A percentile compares a stretch with the other conserved stretches of the same genome.
These are phyloP conservation scores for Rhizopogon roseolus DNA, from an alignment of 768 basidiomycete species.

Conservation along the genomic window DNA sequence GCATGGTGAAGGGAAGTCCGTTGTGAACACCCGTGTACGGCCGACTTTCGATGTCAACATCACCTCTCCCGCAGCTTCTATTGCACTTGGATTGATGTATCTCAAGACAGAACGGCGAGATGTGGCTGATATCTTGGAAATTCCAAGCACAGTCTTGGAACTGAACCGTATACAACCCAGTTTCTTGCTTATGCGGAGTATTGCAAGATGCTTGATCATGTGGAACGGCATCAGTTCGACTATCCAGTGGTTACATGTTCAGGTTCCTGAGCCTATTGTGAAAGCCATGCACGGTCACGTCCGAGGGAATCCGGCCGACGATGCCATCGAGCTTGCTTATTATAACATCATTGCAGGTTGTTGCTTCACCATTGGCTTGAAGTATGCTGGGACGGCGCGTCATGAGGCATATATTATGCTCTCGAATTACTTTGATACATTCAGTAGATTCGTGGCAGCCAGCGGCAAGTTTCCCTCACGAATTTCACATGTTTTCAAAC, in stretches of 20 bases:
- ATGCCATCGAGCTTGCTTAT: conserved; percentile 82
- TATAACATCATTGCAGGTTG: conserved; percentile 88
- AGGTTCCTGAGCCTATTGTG: conserved; percentile 66
- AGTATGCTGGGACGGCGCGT: conserved; percentile 90
- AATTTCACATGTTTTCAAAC: neutral
- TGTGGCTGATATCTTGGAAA: conserved; percentile 77
- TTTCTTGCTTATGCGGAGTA: conserved; percentile 76
- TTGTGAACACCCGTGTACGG: conserved; percentile 31
- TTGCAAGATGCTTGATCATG: conserved; percentile 77
- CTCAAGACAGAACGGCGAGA: conserved; percentile 79
- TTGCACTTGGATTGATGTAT: conserved; percentile 92
- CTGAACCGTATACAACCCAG: conserved; percentile 87
- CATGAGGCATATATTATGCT: conserved; percentile 85
- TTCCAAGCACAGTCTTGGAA: conserved; percentile 76
- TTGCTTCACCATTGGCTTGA: conserved; percentile 88
- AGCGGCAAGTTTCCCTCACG: conserved; percentile 44
- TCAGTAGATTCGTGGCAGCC: conserved; percentile 64
- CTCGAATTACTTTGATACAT: conserved; percentile 76
- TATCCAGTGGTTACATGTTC: conserved; percentile 63
- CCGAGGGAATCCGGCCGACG: conserved; percentile 49
- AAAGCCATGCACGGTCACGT: conserved; percentile 52
- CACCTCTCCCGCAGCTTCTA: conserved; percentile 87
- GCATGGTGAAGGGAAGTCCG: conserved; percentile 59
- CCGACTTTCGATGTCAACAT: conserved; percentile 78
- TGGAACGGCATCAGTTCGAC: conserved; percentile 77